Evolutionary conservation across 345 rosid genomes (phyloP), one percentile per base, ranked within the genome.

Genomic region (Rhodamnia argentea): DNA sequence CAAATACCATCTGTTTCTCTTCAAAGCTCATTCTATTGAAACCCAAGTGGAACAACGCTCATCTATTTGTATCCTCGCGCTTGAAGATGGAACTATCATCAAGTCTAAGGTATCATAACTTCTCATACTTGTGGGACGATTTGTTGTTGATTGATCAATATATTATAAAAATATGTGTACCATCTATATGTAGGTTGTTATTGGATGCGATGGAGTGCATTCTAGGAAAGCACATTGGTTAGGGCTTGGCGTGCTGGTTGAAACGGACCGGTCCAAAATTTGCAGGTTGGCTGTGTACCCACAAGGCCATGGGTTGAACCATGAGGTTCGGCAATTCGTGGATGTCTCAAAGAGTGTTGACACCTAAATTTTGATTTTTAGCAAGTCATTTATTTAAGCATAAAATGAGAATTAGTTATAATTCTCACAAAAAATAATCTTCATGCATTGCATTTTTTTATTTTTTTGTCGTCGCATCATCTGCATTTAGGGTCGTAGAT

Each of bases 71-170:
- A 85, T 84, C 58, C 29, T 90, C 7, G 85, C 64, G 42, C 84
- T 91, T 54, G 90, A 87, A 54, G 90, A 91, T 84, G 93, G 90
- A 83, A 86, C 93, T 18, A 70, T 51, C 50, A 87, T 91, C 86
- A 90, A 89, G 47, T 74, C 93, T 4, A 89, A 89, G 93, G 74
- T 27, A 60, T 27, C 74, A 60, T 15, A 15, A 60, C 40, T 60
- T 27, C 74, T 53, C n/a, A n/a, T n/a, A n/a, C n/a, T n/a, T n/a
- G n/a, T n/a, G n/a, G n/a, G n/a, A n/a, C n/a, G n/a, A n/a, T n/a
- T n/a, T n/a, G n/a, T n/a, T n/a, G n/a, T n/a, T n/a, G n/a, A n/a
- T 53, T 53, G 10, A 13, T 60, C 20, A 60, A 60, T 60, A n/a
- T 16, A 60, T 60, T 27, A 20, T 27, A n/a, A 60, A 26, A 27